phyloP scores from a whole-genome alignment of 352 stramenopile genomes.

The Pythium guiyangense region DNA sequence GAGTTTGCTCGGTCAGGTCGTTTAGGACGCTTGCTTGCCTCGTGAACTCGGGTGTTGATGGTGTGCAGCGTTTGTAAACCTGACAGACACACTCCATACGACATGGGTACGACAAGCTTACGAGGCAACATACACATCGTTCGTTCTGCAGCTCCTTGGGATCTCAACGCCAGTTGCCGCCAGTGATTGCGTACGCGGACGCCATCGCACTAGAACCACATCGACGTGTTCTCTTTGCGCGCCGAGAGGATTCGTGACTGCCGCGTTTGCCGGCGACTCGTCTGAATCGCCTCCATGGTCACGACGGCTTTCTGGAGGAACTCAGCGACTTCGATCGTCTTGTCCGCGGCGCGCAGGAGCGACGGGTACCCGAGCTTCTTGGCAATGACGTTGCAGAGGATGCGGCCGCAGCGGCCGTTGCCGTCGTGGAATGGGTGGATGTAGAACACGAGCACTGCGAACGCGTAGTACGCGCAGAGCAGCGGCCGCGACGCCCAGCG shows the following conservation, averaged over 20 bases:
- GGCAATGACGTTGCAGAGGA: slow-evolving; percentile 70
- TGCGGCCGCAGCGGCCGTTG: slow-evolving; percentile 68
- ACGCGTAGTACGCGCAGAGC: slow-evolving; percentile 73
- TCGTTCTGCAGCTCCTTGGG: neutral
- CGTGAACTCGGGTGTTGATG: too few species aligned
- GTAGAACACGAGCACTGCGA: slow-evolving; percentile 76
- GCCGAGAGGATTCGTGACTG: slow-evolving; percentile 42
- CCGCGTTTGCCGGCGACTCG: slow-evolving; percentile 43
- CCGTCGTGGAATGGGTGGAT: slow-evolving; percentile 86
- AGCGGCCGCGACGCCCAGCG: slow-evolving; percentile 45
- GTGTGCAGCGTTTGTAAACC: too few species aligned
- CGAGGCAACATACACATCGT: too few species aligned
- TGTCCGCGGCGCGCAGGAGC: slow-evolving; percentile 62
- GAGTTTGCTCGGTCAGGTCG: too few species aligned
- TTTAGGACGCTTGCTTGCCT: too few species aligned
- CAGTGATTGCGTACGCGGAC: too few species aligned
- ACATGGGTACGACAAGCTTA: too few species aligned
- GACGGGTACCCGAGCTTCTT: slow-evolving; percentile 66
- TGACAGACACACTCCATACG: too few species aligned
- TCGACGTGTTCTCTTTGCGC: slow-evolving; percentile 71
- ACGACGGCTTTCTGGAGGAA: slow-evolving; percentile 73
- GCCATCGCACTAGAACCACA: slow-evolving; percentile 64
- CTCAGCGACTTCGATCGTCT: slow-evolving; percentile 72
- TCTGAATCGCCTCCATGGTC: slow-evolving; percentile 66
- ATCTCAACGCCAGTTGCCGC: too few species aligned